phyloP scores from a whole-genome alignment of 352 stramenopile genomes.

The Phytophthora ohioensis region DNA sequence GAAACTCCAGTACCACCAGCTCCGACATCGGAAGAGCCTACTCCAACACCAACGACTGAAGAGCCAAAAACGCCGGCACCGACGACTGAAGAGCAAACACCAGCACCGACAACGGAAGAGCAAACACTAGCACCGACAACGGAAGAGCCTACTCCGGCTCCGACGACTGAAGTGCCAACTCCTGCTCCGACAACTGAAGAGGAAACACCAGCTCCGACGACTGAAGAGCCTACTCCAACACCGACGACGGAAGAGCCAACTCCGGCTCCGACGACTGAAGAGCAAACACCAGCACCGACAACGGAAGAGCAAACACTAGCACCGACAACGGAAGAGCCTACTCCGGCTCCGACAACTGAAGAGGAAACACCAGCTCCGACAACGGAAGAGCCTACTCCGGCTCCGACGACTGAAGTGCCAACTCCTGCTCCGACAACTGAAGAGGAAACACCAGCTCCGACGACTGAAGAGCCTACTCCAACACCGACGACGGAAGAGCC shows the following conservation, averaged over 20 bases:
- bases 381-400: background rate
- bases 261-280: background rate
- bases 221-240: background rate
- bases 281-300: background rate
- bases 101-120: background rate
- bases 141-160: background rate
- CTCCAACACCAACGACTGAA: background rate
- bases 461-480: background rate
- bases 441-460: background rate
- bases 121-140: too few species aligned
- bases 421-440: background rate
- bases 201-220: background rate
- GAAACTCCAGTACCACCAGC: background rate
- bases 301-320: background rate
- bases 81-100: background rate
- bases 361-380: background rate
- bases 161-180: background rate
- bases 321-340: background rate
- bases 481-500: background rate
- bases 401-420: background rate
- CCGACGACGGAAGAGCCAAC: background rate
- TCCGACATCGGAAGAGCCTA: conserved; percentile 2
- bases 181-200: background rate
- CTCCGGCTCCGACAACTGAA: too few species aligned
- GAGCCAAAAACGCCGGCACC: conserved; percentile 1